Percentiles rank a stretch among this genome's conserved stretches.
phyloP scores from a whole-genome alignment of 176 grass and related monocot genomes.

The Tuctoria greenei region DNA sequence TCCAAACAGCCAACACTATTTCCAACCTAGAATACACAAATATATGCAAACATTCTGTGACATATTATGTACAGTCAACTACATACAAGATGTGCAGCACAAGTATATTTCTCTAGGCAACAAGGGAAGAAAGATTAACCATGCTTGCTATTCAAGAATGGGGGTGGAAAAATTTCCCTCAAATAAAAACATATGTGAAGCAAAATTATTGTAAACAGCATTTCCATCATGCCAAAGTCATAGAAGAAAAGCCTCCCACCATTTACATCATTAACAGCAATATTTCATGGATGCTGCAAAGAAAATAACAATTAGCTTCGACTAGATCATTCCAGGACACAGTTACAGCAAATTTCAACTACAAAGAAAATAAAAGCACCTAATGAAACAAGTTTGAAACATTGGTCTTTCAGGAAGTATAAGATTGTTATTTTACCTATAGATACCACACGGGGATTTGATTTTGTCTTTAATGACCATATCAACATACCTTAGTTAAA shows the following conservation, averaged over 20 bases:
- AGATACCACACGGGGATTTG: neutral
- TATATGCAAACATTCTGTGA: no score
- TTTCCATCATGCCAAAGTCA: slow-evolving; percentile 99
- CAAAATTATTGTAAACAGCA: slow-evolving; percentile 44
- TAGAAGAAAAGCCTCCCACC: slow-evolving; percentile 98
- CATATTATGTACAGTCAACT: no score
- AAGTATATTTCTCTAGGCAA: no score
- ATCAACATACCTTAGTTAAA: no score
- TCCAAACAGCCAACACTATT: no score
- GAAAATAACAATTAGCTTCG: slow-evolving; percentile 23
- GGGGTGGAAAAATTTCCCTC: neutral
- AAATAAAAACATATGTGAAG: slow-evolving; percentile 19
- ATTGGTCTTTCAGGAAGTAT: neutral
- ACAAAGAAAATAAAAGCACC: neutral
- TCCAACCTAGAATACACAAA: no score
- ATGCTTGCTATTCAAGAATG: neutral
- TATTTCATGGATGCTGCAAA: slow-evolving; percentile 91
- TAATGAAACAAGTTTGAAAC: neutral
- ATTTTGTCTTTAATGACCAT: neutral
- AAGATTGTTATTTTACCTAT: neutral
- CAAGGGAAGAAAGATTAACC: no score
- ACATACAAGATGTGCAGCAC: no score
- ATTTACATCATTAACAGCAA: slow-evolving; percentile 93
- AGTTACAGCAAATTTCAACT: neutral
- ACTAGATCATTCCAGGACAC: no score